Evolutionary conservation across 345 rosid species (phyloP).

Genomic region (Excoecaria cochinchinensis): DNA sequence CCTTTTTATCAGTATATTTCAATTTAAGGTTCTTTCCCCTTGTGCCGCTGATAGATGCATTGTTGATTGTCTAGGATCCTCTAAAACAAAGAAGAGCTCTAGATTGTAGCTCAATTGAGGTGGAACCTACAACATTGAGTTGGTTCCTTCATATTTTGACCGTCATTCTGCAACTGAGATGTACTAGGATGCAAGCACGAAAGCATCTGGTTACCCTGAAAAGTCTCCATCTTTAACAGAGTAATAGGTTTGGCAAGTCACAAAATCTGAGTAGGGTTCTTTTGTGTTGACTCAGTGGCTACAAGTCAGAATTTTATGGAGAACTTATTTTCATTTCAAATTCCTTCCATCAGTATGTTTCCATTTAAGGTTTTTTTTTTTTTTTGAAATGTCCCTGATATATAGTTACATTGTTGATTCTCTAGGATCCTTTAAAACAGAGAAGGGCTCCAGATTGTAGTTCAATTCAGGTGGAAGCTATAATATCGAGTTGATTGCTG

Average conservation of each 20-base stretch:
- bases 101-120: neutral
- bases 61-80: neutral
- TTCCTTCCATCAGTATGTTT: no score
- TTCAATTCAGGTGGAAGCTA: neutral
- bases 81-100: neutral
- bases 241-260: neutral
- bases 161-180: neutral
- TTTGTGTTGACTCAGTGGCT: no score
- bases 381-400: neutral
- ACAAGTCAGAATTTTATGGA: no score
- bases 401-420: neutral
- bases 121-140: neutral
- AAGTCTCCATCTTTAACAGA: neutral
- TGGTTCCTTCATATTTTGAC: neutral
- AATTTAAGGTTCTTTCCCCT: no score
- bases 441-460: neutral
- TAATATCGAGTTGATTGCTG: neutral
- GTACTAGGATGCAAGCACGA: neutral
- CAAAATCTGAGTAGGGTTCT: neutral
- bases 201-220: neutral
- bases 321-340: no score
- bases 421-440: neutral
- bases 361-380: no score
- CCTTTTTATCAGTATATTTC: no score
- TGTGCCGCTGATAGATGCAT: neutral